A percentile compares a stretch with the other conserved stretches of the same genome.
Evolutionary conservation across 345 rosid species (phyloP).

Genomic region (Reutealis trisperma): DNA sequence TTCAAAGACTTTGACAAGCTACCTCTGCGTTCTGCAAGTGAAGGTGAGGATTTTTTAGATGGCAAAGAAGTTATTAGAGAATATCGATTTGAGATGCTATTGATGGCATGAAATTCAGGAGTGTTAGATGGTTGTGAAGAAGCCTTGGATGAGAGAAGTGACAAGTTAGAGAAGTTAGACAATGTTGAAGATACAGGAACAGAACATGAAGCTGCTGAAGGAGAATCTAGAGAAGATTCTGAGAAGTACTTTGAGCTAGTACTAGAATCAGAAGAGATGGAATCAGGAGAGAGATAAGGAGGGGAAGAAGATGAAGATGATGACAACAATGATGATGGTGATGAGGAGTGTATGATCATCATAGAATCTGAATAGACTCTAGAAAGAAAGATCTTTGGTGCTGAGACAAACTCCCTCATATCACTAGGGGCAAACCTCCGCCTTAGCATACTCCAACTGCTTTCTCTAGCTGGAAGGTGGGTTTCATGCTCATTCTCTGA

Average conservation of each 20-base stretch:
- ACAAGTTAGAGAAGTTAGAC: slow-evolving; percentile 65
- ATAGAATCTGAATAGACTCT: slow-evolving; percentile 92
- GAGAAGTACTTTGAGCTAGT: slow-evolving; percentile 56
- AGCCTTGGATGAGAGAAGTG: slow-evolving; percentile 46
- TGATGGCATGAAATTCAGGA: slow-evolving; percentile 37
- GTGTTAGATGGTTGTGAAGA: slow-evolving; percentile 41
- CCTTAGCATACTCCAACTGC: slow-evolving; percentile 86
- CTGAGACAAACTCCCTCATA: slow-evolving; percentile 69
- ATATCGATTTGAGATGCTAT: slow-evolving; percentile 35
- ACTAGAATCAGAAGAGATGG: slow-evolving; percentile 69
- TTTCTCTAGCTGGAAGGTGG: slow-evolving; percentile 91
- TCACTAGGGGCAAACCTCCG: slow-evolving; percentile 76
- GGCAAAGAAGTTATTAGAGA: slow-evolving; percentile 37
- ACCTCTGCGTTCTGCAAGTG: slow-evolving; percentile 92
- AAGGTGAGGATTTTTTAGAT: slow-evolving; percentile 51
- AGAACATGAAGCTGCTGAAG: slow-evolving; percentile 58
- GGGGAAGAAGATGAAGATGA: slow-evolving; percentile 67
- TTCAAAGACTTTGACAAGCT: slow-evolving; percentile 64
- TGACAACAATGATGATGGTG: slow-evolving; percentile 47
- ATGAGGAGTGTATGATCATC: slow-evolving; percentile 81
- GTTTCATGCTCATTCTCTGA: slow-evolving; percentile 86
- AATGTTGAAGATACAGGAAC: slow-evolving; percentile 54
- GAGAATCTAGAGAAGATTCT: slow-evolving; percentile 69
- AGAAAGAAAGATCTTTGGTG: slow-evolving; percentile 65
- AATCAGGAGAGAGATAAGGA: slow-evolving; percentile 76